Evolutionary conservation across 805 yeast genomes (phyloP).

Genomic region (Scheffersomyces stipitis): DNA sequence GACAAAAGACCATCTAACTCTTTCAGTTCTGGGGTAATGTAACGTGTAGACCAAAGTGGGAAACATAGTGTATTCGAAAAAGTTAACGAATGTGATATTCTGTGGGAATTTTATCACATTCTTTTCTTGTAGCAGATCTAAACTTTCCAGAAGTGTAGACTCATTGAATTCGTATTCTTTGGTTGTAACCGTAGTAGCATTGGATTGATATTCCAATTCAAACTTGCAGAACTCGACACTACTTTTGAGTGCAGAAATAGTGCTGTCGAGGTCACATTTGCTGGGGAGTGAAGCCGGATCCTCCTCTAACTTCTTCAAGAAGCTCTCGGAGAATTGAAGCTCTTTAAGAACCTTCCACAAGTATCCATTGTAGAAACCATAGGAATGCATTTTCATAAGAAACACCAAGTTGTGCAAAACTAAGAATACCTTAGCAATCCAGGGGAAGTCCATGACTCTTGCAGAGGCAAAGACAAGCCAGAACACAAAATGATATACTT

Average conservation of each 20-base stretch:
- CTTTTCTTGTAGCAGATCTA: conserved; percentile 4
- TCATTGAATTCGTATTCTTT: conserved; percentile 10
- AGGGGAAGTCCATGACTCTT: conserved; percentile 55
- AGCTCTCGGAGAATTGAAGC: conserved; percentile 46
- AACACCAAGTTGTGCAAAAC: conserved; percentile 82
- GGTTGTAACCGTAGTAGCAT: conserved; percentile 15
- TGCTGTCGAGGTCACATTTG: conserved; percentile 1
- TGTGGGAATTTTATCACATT: conserved; percentile 56
- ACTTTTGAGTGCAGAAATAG: conserved; percentile 23
- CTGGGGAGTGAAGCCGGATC: conserved; percentile 16
- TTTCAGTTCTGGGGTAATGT: conserved; percentile 73
- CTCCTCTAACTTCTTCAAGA: conserved; percentile 39
- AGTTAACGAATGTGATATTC: conserved; percentile 65
- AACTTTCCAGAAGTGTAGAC: conserved; percentile 2
- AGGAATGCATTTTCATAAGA: conserved; percentile 95
- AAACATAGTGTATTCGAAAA: conserved; percentile 77
- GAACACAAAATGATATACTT: conserved; percentile 50
- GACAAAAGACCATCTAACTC: conserved; percentile 69
- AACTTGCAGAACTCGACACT: conserved; percentile 67
- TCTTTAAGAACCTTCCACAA: conserved; percentile 66
- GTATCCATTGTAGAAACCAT: conserved; percentile 88
- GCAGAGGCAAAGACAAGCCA: conserved; percentile 59
- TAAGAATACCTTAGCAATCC: conserved; percentile 89
- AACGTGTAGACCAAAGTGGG: conserved; percentile 87
- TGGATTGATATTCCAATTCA: conserved; percentile 64